Evolutionary conservation across 495 filamentous ascomycete species (phyloP), one percentile per base, ranked within the genome.

Genomic region (Astrothelium subdiscretum): DNA sequence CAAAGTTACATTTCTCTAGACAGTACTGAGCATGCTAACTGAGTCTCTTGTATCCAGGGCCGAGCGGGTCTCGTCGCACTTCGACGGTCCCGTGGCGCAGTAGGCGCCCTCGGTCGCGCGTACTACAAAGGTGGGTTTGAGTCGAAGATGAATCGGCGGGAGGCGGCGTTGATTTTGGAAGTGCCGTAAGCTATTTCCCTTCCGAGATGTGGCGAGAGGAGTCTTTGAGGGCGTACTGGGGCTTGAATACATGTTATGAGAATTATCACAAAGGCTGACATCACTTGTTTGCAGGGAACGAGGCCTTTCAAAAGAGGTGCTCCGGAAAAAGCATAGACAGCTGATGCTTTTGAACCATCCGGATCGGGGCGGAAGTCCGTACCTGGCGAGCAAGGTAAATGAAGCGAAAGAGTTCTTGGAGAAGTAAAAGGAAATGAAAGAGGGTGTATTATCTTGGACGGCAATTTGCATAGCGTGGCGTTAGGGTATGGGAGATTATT

Each of bases 111-210:
- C 61, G 92, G 94, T 64, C 89, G 89, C 74, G 85, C 89, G 32
- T 99, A 88, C 72, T 97, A 96, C 80, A 97, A 96, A 75, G 94
- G 94, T 68, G 94, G 94, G 32, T 99, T 99, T 73, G 94, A 97
- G 78, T 81, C 85, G 43, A 87, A 84, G 69, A 97, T 99, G 91
- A 97, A 85, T 72, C 81, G 86, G 64, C 83, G 87, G 66, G 94
- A 99, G 78, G 94, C 94, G 35, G 79, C 90, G 29, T 76, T 99
- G 71, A 97, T 99, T 59, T 78, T 99, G 59, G 87, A 95, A 69
- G 84, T 97, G 43, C 85, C 83, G 92, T 97, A 85, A 52, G 84
- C 77, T 43, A 54, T 22, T 18, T 13, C 35, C 26, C 26, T 43
- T 22, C 43, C 32, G n/a, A 57, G 38, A 22, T 8, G 58, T 32